Conservation (phyloP, 805 yeast genomes). For the Groenewaldozyma tartarivorans region DNA sequence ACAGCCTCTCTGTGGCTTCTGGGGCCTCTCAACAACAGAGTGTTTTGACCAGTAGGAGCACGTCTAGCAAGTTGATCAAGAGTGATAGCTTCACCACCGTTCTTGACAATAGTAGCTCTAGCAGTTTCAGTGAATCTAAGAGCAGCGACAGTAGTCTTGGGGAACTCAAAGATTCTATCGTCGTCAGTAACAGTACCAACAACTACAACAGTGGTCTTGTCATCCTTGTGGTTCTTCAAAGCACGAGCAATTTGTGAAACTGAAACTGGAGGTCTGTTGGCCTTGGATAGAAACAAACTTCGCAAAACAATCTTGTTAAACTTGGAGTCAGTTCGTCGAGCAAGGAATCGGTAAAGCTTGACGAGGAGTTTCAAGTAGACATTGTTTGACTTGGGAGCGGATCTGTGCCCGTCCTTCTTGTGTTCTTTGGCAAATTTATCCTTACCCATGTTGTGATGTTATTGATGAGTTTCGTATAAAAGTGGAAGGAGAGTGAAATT, state of each 20-base stretch:
- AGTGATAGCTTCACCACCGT: conserved; percentile 99
- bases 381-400: conserved; percentile 99
- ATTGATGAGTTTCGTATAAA: too few relatives aligned
- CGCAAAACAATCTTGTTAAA: conserved; percentile 96
- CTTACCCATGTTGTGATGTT: conserved; percentile 77
- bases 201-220: conserved; percentile 89
- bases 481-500: neutral
- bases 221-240: conserved; percentile 72
- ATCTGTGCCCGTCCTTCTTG: conserved; percentile 91
- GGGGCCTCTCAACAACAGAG: conserved; percentile 96
- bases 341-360: conserved; percentile 97
- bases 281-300: conserved; percentile 93
- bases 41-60: conserved; percentile 99
- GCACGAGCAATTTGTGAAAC: conserved; percentile 84
- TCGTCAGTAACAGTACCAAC: conserved; percentile 99
- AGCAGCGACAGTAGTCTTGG: conserved; percentile 98
- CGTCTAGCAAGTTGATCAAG: conserved; percentile 98
- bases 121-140: conserved; percentile 99
- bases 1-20: conserved; percentile 99
- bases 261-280: conserved; percentile 99
- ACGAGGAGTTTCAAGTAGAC: conserved; percentile 97
- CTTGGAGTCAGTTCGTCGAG: conserved; percentile 97
- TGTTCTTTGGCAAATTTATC: conserved; percentile 97
- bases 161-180: conserved; percentile 85
- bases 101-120: conserved; percentile 91